Conservation (phyloP, 2,329 filamentous ascomycete genomes). For the Epichloe brachyelytri region DNA sequence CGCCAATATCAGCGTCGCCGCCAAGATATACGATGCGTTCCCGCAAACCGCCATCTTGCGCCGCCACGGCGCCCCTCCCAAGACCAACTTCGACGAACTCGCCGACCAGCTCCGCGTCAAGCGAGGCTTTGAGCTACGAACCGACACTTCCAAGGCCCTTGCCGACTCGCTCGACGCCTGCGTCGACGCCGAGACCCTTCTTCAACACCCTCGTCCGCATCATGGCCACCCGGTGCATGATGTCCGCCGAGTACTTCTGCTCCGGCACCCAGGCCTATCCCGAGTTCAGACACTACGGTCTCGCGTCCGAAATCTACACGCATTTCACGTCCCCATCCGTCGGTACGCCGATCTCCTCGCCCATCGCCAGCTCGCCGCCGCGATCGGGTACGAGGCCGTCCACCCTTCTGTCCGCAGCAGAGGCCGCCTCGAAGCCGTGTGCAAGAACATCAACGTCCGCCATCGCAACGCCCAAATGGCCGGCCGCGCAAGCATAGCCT, state of each 20-base stretch:
- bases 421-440: constrained; percentile 79
- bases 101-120: constrained; percentile 83
- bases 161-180: constrained; percentile 85
- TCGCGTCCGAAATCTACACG: constrained; percentile 94
- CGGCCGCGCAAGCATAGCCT: constrained; percentile 85
- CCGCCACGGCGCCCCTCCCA: constrained; percentile 82
- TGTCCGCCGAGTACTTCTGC: constrained; percentile 96
- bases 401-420: constrained; percentile 70
- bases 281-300: constrained; percentile 93
- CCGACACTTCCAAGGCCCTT: constrained; percentile 82
- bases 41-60: constrained; percentile 91
- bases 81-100: constrained; percentile 93
- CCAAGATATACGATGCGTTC: constrained; percentile 81
- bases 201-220: constrained; percentile 98
- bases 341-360: constrained; percentile 95
- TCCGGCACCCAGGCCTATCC: constrained; percentile 84
- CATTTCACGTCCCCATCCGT: constrained; percentile 97
- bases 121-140: constrained; percentile 63
- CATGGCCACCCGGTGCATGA: constrained; percentile 97
- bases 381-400: constrained; percentile 84
- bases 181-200: constrained; percentile 67
- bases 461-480: constrained; percentile 96
- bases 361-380: constrained; percentile 86
- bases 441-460: constrained; percentile 95
- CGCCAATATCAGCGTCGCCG: constrained; percentile 88